Evolutionary conservation across 805 yeast genomes (phyloP), one percentile per base, ranked within the genome.

Genomic region (Cyberlindnera amylophila): DNA sequence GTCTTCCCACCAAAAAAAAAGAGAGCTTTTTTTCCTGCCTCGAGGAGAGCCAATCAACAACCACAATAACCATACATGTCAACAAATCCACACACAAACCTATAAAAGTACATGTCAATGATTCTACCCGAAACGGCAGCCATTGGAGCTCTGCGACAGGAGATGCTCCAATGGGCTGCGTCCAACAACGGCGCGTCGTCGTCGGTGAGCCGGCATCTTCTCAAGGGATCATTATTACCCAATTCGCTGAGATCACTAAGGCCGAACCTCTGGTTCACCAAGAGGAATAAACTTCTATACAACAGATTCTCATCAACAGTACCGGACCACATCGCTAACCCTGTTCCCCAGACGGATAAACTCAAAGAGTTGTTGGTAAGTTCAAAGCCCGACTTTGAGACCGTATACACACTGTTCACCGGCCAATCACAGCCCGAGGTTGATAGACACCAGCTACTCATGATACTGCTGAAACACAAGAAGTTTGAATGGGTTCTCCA

Each of bases 111-210:
- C 30, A 41, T 41, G 44, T 36, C 41, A 17, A 17, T 42, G 15
- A 12, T 28, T 10, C 26, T 33, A 6, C 31, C 29, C 19, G 41
- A 36, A 35, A 28, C 42, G 3, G 31, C 39, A 6, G 34, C 19
- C 6, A 23, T 39, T 19, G 24, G 13, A 26, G 39, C 24, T 14
- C 34, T 33, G 23, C 28, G 41, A 6, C 39, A 30, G 24, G 45
- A 42, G 33, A 42, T 42, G 45, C n/a, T 42, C 17, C 41, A 36
- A 30, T 42, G 45, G 45, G 41, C 45, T 13, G 29, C 23, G 7
- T 37, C 28, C 15, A 16, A 38, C 42, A 23, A 19, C 14, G 42
- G 45, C 3, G 16, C 29, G 4, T 11, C 33, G 6, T n/a, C 29
- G 4, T 11, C 33, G 6, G 13, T 33, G 24, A 38, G 42, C 30